Evolutionary conservation across 1,284 basidiomycete genomes (phyloP).

Genomic region (Malassezia dermatis): DNA sequence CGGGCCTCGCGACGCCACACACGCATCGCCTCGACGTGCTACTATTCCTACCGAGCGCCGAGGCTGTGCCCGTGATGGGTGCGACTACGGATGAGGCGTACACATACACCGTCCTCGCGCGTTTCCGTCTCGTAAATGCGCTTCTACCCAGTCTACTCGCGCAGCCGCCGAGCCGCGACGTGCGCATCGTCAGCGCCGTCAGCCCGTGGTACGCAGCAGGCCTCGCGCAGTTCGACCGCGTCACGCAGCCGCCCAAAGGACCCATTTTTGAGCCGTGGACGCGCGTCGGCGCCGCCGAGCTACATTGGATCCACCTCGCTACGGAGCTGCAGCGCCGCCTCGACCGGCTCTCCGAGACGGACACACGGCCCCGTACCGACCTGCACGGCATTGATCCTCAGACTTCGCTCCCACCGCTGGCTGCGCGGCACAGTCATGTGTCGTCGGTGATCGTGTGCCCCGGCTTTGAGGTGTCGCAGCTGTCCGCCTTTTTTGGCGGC

Average conservation of each 20-base stretch:
- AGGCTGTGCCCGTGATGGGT: constrained; percentile 6
- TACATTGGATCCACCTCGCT: constrained; percentile 28
- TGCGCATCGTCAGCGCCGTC: constrained; percentile 30
- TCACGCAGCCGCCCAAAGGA: constrained; percentile 9
- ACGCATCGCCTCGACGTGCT: constrained; percentile 18
- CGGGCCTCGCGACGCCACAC: constrained; percentile 9
- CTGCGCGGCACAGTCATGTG: constrained; percentile 25
- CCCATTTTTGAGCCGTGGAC: constrained; percentile 18
- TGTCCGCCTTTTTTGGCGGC: constrained; percentile 2
- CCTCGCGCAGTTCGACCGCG: constrained; percentile 20
- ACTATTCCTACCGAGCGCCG: constrained; percentile 16
- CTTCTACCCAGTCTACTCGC: constrained; percentile 30
- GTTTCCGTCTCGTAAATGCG: constrained; percentile 36
- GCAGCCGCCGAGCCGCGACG: constrained; percentile 30
- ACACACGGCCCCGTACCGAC: constrained; percentile 27
- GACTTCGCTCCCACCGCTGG: not conserved
- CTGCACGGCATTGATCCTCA: constrained; percentile 29
- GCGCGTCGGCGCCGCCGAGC: constrained; percentile 19
- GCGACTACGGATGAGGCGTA: constrained; percentile 12
- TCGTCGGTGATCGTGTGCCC: constrained; percentile 32
- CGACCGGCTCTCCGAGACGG: constrained; percentile 30
- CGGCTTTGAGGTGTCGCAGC: constrained; percentile 33
- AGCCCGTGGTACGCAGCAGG: constrained; percentile 41
- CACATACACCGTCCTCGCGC: constrained; percentile 22
- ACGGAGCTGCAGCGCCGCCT: constrained; percentile 33